Percentiles rank a stretch among this genome's conserved stretches.
Evolutionary conservation across 163 green algal genomes (phyloP).

Genomic region (Smithsoniella earleae): DNA sequence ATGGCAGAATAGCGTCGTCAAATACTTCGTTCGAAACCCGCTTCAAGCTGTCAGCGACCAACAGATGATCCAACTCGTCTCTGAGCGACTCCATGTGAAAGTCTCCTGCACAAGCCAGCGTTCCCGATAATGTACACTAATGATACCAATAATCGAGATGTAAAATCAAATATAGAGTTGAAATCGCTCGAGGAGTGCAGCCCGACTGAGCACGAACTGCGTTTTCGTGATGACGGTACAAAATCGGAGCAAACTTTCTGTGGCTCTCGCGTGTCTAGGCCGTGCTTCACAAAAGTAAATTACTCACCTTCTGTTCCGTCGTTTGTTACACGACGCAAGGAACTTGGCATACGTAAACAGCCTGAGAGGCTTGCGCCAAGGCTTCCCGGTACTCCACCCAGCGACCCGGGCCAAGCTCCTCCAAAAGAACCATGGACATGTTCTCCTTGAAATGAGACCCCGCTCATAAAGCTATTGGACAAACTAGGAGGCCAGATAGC

Average conservation of each 20-base stretch:
- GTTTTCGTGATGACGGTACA: too few relatives aligned
- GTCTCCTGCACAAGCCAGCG: conserved; percentile 19
- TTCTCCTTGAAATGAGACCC: conserved; percentile 3
- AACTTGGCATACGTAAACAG: background rate
- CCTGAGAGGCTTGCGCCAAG: background rate
- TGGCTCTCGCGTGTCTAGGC: too few relatives aligned
- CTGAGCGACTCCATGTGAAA: conserved; percentile 5
- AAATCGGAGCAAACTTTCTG: too few relatives aligned
- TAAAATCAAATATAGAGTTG: too few relatives aligned
- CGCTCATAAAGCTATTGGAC: conserved; percentile 3
- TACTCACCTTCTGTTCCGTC: too few relatives aligned
- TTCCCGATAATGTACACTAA: too few relatives aligned
- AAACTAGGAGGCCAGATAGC: conserved; percentile 20
- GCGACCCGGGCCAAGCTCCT: background rate
- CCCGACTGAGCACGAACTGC: too few relatives aligned
- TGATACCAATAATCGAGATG: too few relatives aligned
- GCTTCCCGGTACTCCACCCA: background rate
- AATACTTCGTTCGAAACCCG: background rate
- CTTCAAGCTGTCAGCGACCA: conserved; percentile 1
- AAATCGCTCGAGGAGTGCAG: too few relatives aligned
- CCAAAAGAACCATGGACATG: background rate
- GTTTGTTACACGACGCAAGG: background rate
- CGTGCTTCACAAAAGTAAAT: too few relatives aligned
- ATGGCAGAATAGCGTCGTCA: background rate
- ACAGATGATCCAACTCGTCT: conserved; percentile 17